phyloP scores from a whole-genome alignment of 148 eudicot species.

The Diospyros kaki region DNA sequence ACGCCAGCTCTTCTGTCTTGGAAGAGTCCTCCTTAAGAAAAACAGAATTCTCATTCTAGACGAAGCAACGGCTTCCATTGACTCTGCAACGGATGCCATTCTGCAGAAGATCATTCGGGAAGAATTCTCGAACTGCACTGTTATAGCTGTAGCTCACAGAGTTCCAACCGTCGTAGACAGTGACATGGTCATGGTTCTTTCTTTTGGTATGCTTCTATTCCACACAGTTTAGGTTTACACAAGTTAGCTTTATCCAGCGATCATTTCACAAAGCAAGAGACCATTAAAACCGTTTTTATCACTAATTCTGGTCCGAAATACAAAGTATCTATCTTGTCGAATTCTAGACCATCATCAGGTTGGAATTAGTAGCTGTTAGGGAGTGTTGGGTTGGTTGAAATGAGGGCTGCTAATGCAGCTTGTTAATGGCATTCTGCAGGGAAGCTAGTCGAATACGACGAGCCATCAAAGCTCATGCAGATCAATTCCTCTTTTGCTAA shows the following conservation, averaged over 20 bases:
- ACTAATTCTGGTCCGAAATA: too few species aligned
- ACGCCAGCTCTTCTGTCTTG: constrained; percentile 60
- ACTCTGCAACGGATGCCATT: constrained; percentile 49
- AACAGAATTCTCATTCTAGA: constrained; percentile 59
- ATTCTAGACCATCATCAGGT: too few species aligned
- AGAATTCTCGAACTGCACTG: constrained; percentile 55
- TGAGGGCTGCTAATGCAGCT: background rate
- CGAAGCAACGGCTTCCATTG: constrained; percentile 74
- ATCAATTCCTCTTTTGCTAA: constrained; percentile 50
- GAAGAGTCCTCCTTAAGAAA: constrained; percentile 56
- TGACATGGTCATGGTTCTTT: constrained; percentile 47
- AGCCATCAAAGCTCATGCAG: constrained; percentile 58
- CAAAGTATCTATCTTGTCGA: too few species aligned
- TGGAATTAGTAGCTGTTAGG: background rate
- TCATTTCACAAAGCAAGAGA: too few species aligned
- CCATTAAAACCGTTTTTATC: too few species aligned
- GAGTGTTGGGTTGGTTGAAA: background rate
- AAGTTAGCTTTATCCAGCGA: too few species aligned
- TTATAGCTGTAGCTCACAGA: constrained; percentile 65
- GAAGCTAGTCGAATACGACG: constrained; percentile 59
- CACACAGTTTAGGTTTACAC: background rate
- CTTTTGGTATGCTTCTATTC: constrained; percentile 47
- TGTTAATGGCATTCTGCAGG: constrained; percentile 33
- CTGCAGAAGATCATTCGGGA: constrained; percentile 55
- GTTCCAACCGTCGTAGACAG: constrained; percentile 66